Evolutionary conservation across 805 yeast genomes (phyloP).

Genomic region (Myxozyma monticola): DNA sequence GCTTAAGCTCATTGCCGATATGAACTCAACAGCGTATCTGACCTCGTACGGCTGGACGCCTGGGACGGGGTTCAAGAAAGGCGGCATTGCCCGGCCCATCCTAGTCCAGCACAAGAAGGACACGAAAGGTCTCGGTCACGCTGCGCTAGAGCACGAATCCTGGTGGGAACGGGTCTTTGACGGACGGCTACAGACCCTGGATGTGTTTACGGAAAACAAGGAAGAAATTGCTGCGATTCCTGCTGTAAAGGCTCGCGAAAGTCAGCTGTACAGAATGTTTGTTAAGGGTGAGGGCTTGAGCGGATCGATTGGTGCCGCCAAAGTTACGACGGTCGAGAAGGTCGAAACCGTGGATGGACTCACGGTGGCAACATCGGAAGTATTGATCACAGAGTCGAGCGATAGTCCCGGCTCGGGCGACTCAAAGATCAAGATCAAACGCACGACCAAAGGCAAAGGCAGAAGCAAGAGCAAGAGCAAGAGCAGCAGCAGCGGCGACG

Average conservation of each 20-base stretch:
- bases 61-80: slow-evolving; percentile 79
- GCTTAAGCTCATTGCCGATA: too few relatives aligned
- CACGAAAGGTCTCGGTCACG: slow-evolving; percentile 85
- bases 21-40: slow-evolving; percentile 77
- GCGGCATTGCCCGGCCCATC: slow-evolving; percentile 82
- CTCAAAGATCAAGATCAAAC: too few relatives aligned
- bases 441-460: neutral
- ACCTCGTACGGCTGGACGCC: slow-evolving; percentile 86
- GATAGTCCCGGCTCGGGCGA: too few relatives aligned
- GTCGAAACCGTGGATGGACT: too few relatives aligned
- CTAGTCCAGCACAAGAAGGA: slow-evolving; percentile 89
- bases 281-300: slow-evolving; percentile 81
- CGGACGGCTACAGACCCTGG: slow-evolving; percentile 80
- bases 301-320: slow-evolving; percentile 53
- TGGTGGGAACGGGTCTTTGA: slow-evolving; percentile 99
- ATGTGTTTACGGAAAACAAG: slow-evolving; percentile 45
- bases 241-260: slow-evolving; percentile 41
- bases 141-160: slow-evolving; percentile 70
- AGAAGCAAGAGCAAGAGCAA: neutral
- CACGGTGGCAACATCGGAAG: neutral
- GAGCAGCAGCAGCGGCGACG: slow-evolving; percentile 10
- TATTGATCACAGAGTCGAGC: neutral
- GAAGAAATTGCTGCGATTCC: slow-evolving; percentile 39
- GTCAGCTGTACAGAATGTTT: slow-evolving; percentile 83
- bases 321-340: neutral